Conservation (phyloP, 257 asterid genomes). For the Cordia subcordata region DNA sequence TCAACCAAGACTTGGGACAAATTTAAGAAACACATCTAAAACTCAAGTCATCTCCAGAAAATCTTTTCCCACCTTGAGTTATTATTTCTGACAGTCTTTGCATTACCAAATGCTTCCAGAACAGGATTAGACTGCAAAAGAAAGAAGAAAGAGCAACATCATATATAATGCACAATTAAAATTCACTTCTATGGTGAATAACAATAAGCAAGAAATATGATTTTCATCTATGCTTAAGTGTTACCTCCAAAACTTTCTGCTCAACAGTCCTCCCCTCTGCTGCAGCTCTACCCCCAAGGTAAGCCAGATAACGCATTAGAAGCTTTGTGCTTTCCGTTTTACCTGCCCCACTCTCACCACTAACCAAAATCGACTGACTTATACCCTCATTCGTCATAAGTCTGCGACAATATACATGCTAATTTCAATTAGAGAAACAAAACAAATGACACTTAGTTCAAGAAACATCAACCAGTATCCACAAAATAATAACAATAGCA, state of each 20-base stretch:
- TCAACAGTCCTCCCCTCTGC: conserved; percentile 88
- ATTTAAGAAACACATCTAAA: background rate
- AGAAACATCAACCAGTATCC: conserved; percentile 54
- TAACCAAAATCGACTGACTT: conserved; percentile 93
- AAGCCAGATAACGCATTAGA: conserved; percentile 96
- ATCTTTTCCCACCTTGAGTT: conserved; percentile 66
- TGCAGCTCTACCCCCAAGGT: conserved; percentile 94
- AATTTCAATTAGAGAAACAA: conserved; percentile 5
- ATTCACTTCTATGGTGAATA: no score
- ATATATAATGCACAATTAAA: background rate
- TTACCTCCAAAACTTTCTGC: conserved; percentile 97
- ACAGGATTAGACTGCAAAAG: conserved; percentile 92
- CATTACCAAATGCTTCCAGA: conserved; percentile 98
- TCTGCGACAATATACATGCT: conserved; percentile 35
- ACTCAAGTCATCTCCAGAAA: background rate
- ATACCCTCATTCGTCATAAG: conserved; percentile 90
- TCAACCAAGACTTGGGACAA: background rate
- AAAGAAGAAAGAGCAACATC: background rate
- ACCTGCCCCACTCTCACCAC: conserved; percentile 99
- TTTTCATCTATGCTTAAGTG: conserved; percentile 4
- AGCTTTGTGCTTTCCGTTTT: conserved; percentile 96
- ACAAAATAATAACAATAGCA: no score
- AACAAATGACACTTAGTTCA: background rate
- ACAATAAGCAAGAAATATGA: background rate
- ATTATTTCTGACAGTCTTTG: conserved; percentile 96